Base-by-base conservation (phyloP, 2,329 filamentous ascomycete species). In the Botrytis hyacinthi region DNA sequence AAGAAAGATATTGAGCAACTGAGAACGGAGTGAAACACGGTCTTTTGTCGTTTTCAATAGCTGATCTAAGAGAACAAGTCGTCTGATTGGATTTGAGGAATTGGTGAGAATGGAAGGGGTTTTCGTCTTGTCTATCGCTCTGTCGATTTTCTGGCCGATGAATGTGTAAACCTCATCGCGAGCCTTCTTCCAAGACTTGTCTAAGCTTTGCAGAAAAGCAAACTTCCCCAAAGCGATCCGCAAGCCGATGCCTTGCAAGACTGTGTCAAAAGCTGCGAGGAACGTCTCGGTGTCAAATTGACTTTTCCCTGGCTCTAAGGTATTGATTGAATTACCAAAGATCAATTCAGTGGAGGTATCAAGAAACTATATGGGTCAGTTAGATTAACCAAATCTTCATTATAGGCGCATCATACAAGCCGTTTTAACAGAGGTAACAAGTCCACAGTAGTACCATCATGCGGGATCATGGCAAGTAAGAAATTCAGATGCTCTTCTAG, bases 21-120 rank as follows among this genome's bases (percentile, higher is more conserved):
- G 46, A 3, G 29, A 26, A n/a, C 48, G 16, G 3, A 57, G 66
- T 32, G 14, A 57, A 10, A 29, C 8, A 12, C 22, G 32, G n/a
- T 68, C 65, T 40, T 42, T 12, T 20, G 66, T 42, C 29, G 14
- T n/a, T 35, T 57, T 57, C 5, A 68, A 22, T 2, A 57, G 29
- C 51, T 68, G 48, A 57, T 57, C 65, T 22, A 54, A 48, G 32
- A 68, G 65, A 54, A 42, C 40, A 54, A 54, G 37, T 54, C 65
- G 46, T 42, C 26, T 26, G 12, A 14, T 29, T 9, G 22, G 7
- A 3, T 20, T 68, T 35, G 48, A 6, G 4, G 29, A 22, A 42
- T 22, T 20, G 16, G 22, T 68, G 16, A 20, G 18, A 63, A 22
- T 42, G 4, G 32, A 63, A 37, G 5, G 7, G 4, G 42, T 14